Evolutionary conservation across 2,329 filamentous ascomycete genomes (phyloP).

Genomic region (Pyrenochaeta sp.): DNA sequence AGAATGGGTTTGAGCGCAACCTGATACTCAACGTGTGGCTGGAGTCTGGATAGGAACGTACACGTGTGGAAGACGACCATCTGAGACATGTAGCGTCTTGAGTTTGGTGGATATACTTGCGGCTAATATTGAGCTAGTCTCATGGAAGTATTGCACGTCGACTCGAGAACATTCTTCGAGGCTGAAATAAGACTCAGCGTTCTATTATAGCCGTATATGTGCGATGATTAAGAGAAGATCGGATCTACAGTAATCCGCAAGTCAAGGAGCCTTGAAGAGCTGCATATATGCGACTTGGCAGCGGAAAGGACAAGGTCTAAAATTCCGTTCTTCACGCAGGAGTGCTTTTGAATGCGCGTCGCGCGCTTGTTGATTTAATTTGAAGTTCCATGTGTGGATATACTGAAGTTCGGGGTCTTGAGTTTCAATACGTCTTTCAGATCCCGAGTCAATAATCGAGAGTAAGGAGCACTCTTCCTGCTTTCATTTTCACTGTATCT

Average conservation of each 20-base stretch:
- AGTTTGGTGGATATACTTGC: conserved; percentile 19
- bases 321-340: too few relatives aligned
- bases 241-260: background rate
- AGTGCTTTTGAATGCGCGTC: too few relatives aligned
- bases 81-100: conserved; percentile 38
- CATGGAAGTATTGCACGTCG: conserved; percentile 2
- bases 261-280: background rate
- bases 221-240: background rate
- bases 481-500: too few relatives aligned
- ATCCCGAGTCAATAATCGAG: too few relatives aligned
- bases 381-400: too few relatives aligned
- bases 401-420: too few relatives aligned
- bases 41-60: conserved; percentile 16
- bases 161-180: conserved; percentile 1
- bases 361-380: too few relatives aligned
- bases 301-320: background rate
- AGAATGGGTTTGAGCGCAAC: conserved; percentile 16
- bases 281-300: background rate
- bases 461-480: too few relatives aligned
- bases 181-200: conserved; percentile 1
- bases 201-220: conserved; percentile 1
- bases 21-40: conserved; percentile 33
- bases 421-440: too few relatives aligned
- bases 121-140: conserved; percentile 22
- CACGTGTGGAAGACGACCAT: conserved; percentile 10